Evolutionary conservation across 352 stramenopile species (phyloP).

Genomic region (Globisporangium cylindrosporum): DNA sequence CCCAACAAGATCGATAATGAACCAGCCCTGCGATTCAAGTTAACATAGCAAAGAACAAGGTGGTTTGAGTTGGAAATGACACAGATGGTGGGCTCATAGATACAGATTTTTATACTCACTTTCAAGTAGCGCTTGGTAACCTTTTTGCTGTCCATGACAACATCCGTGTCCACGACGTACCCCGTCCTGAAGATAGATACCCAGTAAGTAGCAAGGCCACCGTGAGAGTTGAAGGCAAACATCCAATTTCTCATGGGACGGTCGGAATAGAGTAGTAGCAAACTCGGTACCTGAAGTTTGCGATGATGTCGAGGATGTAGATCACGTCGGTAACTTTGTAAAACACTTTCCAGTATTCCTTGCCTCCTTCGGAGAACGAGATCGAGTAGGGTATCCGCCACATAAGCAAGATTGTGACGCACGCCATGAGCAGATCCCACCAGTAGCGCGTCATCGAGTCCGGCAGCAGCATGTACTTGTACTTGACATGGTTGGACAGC

Average conservation of each 20-base stretch:
- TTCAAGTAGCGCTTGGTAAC: conserved; percentile 48
- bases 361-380: conserved; percentile 41
- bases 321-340: conserved; percentile 47
- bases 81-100: neutral
- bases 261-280: neutral
- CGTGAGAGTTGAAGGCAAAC: neutral
- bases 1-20: conserved; percentile 48
- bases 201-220: neutral
- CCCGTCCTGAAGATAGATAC: conserved; percentile 34
- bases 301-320: conserved; percentile 48
- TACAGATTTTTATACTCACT: neutral
- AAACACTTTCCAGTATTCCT: conserved; percentile 45
- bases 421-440: conserved; percentile 51
- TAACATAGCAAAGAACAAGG: no score
- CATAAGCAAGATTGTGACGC: conserved; percentile 53
- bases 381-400: conserved; percentile 62
- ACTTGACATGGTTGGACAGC: conserved; percentile 19
- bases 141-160: conserved; percentile 49
- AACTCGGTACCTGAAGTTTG: conserved; percentile 47
- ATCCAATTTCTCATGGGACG: neutral
- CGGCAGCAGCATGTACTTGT: conserved; percentile 47
- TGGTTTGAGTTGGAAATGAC: neutral
- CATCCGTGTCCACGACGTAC: conserved; percentile 49
- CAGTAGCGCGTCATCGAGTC: conserved; percentile 45
- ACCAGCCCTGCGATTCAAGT: conserved; percentile 28